Conservation (phyloP, 2,329 filamentous ascomycete genomes). For the Colletotrichum eremochloae region DNA sequence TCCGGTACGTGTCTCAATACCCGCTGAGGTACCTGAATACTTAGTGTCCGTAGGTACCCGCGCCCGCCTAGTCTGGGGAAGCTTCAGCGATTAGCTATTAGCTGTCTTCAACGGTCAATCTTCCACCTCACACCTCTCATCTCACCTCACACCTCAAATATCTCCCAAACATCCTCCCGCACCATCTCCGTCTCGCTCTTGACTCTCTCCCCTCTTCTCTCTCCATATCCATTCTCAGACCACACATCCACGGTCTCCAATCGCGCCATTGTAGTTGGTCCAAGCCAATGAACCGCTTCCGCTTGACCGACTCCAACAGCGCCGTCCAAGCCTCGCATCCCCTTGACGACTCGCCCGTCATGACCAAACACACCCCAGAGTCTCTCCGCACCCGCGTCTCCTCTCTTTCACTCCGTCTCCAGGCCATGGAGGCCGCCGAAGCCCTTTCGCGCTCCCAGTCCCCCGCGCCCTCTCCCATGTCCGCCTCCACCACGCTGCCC, state of each 20-base stretch:
- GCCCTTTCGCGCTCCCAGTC: constrained; percentile 38
- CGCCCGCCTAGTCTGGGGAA: constrained; percentile 4
- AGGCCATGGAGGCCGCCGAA: constrained; percentile 48
- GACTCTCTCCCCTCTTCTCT: not conserved
- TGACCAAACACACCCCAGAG: constrained; percentile 62
- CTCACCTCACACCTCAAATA: not conserved
- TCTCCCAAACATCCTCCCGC: constrained; percentile 1
- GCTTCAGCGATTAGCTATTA: constrained; percentile 11
- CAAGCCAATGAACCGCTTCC: constrained; percentile 26
- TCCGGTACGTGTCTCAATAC: no score
- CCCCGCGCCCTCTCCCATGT: constrained; percentile 47
- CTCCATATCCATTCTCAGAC: not conserved
- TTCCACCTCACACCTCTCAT: not conserved
- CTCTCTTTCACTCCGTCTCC: constrained; percentile 60
- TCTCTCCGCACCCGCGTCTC: constrained; percentile 60
- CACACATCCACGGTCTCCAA: not conserved
- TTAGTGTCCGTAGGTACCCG: constrained; percentile 1
- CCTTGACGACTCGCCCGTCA: constrained; percentile 44
- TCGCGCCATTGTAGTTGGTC: not conserved
- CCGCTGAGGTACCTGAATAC: not conserved
- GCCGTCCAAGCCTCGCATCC: constrained; percentile 13
- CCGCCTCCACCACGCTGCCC: constrained; percentile 44
- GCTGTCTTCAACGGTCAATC: constrained; percentile 21
- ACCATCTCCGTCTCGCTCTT: not conserved
- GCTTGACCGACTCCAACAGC: constrained; percentile 1